These are phyloP conservation scores for Linnemannia exigua DNA, from an alignment of 192 early-diverging fungal species.

Conservation along the genomic window DNA sequence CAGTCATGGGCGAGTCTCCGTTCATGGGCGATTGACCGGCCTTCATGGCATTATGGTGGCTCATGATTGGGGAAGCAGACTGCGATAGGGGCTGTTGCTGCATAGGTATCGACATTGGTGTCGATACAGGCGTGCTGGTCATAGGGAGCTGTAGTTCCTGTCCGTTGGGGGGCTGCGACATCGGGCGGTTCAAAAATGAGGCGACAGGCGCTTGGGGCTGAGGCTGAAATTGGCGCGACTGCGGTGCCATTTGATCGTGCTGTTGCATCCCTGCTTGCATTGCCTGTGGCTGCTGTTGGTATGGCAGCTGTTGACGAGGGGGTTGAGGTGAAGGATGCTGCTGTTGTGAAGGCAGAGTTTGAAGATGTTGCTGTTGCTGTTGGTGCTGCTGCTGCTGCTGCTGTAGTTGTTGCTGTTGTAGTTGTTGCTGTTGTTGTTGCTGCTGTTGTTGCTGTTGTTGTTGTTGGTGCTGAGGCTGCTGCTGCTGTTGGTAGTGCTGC, in stretches of 20 bases:
- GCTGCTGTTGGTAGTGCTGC: slow-evolving; percentile 21
- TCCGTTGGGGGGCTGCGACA: slow-evolving; percentile 26
- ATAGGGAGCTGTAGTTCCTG: slow-evolving; percentile 37
- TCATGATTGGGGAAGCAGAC: slow-evolving; percentile 41
- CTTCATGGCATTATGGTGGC: slow-evolving; percentile 49
- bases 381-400: slow-evolving; percentile 14
- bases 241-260: slow-evolving; percentile 14
- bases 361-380: slow-evolving; percentile 17
- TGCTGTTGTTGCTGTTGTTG: slow-evolving; percentile 25
- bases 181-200: slow-evolving; percentile 27
- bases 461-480: slow-evolving; percentile 22
- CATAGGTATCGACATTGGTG: slow-evolving; percentile 25
- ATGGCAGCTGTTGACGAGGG: slow-evolving; percentile 30
- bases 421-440: slow-evolving; percentile 29
- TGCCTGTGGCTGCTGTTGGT: slow-evolving; percentile 32
- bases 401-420: slow-evolving; percentile 11
- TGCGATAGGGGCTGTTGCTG: slow-evolving; percentile 38
- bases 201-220: slow-evolving; percentile 17
- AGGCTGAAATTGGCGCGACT: slow-evolving; percentile 20
- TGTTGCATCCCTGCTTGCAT: slow-evolving; percentile 24
- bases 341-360: slow-evolving; percentile 3
- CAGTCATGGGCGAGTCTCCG: slow-evolving; percentile 55
- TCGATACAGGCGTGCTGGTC: slow-evolving; percentile 34
- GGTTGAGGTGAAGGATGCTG: slow-evolving; percentile 39
- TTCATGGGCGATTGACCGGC: slow-evolving; percentile 44